phyloP scores from a whole-genome alignment of 169 alveolate species.

The Plasmodium inui region DNA sequence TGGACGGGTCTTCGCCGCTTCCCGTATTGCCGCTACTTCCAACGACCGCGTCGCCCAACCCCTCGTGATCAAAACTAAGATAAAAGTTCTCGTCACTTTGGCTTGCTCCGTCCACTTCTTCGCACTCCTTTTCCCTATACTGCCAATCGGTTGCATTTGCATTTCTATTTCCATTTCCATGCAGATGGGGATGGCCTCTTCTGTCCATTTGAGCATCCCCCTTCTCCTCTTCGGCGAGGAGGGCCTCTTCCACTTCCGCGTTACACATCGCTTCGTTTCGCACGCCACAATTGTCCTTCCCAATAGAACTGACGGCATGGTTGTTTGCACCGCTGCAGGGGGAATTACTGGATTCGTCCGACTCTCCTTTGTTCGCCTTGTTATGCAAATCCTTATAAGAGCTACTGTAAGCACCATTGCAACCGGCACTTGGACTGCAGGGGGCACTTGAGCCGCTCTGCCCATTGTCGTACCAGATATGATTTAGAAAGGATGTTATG shows the following conservation, averaged over 20 bases:
- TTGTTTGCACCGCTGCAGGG: neutral
- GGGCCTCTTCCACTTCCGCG: neutral
- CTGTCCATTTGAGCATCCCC: neutral
- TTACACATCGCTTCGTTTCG: neutral
- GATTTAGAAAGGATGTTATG: constrained; percentile 50
- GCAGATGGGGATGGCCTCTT: neutral
- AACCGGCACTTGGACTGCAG: neutral
- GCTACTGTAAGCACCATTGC: neutral
- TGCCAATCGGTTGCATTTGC: constrained; percentile 21
- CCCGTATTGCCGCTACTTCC: neutral
- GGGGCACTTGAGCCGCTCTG: neutral
- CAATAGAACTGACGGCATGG: neutral
- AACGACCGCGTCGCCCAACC: neutral
- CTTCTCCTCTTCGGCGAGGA: neutral
- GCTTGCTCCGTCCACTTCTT: neutral
- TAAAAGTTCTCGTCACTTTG: constrained; percentile 6
- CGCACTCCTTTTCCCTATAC: constrained; percentile 1
- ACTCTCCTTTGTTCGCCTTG: neutral
- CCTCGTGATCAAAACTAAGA: neutral
- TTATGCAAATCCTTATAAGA: neutral
- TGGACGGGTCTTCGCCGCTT: constrained; percentile 1
- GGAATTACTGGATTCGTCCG: neutral
- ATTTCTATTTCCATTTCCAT: constrained; percentile 14
- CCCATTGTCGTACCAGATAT: constrained; percentile 45
- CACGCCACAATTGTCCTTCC: neutral